These are phyloP conservation scores for Tuber microsphaerosporum DNA, from an alignment of 495 filamentous ascomycete genomes.

Conservation along the genomic window DNA sequence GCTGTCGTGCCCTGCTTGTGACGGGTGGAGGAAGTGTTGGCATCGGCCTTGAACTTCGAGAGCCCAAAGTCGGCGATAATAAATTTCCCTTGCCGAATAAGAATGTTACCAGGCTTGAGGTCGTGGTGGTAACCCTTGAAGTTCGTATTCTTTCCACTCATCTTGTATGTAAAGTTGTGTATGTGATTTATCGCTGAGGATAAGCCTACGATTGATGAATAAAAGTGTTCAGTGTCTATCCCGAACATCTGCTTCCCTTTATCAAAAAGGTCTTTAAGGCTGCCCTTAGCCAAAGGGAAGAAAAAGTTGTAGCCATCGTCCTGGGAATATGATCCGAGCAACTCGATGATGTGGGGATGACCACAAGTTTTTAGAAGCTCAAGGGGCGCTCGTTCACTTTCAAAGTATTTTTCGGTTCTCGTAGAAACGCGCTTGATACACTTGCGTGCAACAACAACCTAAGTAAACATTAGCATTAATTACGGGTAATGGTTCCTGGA, in stretches of 20 bases:
- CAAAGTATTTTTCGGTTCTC: neutral
- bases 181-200: slow-evolving; percentile 16
- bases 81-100: slow-evolving; percentile 18
- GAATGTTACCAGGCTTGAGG: slow-evolving; percentile 32
- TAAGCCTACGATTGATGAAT: slow-evolving; percentile 9
- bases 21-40: neutral
- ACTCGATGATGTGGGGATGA: slow-evolving; percentile 20
- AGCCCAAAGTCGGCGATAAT: slow-evolving; percentile 31
- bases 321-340: slow-evolving; percentile 9
- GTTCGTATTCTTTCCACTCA: neutral
- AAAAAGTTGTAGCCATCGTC: neutral
- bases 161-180: slow-evolving; percentile 9
- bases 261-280: slow-evolving; percentile 10
- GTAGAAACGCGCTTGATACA: neutral
- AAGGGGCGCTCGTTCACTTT: slow-evolving; percentile 8
- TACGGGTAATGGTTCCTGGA: neutral
- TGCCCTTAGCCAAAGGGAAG: slow-evolving; percentile 15
- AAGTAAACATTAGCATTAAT: neutral
- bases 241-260: neutral
- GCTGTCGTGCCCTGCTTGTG: neutral
- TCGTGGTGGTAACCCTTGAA: slow-evolving; percentile 28
- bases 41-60: slow-evolving; percentile 2
- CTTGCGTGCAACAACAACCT: neutral
- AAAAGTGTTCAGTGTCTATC: neutral
- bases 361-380: neutral